A percentile compares a stretch with the other conserved stretches of the same genome.
These are phyloP conservation scores for Phalaenopsis aphrodite DNA, from an alignment of 106 monocot species.

Conservation along the genomic window DNA sequence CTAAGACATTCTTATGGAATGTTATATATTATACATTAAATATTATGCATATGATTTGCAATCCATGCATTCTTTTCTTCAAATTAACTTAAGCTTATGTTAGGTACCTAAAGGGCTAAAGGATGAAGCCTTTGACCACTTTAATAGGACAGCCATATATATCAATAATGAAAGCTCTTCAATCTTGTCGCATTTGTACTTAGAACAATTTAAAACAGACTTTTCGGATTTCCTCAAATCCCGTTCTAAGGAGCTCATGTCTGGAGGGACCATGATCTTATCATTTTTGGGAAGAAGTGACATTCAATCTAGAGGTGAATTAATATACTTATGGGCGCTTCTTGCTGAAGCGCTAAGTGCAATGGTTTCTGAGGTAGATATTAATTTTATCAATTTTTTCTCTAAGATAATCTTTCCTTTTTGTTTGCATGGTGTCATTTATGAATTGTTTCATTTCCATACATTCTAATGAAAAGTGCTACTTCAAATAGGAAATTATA, in stretches of 20 bases:
- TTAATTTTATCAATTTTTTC: too few species aligned
- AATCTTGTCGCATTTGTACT: background rate
- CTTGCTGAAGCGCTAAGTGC: conserved; percentile 2
- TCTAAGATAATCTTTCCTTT: too few species aligned
- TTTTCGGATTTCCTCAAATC: conserved; percentile 5
- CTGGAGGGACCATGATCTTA: conserved; percentile 11
- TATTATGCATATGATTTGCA: too few species aligned
- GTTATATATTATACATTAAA: too few species aligned
- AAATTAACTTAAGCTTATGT: background rate
- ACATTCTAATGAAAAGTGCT: too few species aligned
- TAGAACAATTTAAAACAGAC: conserved; percentile 10
- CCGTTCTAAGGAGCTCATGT: conserved; percentile 11
- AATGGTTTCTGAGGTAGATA: conserved; percentile 9
- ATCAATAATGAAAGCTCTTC: background rate
- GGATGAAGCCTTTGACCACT: background rate
- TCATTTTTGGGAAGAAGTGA: conserved; percentile 3
- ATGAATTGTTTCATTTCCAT: too few species aligned
- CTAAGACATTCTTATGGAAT: too few species aligned
- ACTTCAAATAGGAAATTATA: too few species aligned
- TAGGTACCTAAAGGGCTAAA: background rate
- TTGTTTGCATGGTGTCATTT: too few species aligned
- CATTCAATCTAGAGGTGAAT: background rate
- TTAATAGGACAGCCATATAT: conserved; percentile 14
- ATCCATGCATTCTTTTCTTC: too few species aligned
- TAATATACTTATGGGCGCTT: background rate